Base-by-base conservation (phyloP, 352 stramenopile genomes). In the Phytophthora melonis region DNA sequence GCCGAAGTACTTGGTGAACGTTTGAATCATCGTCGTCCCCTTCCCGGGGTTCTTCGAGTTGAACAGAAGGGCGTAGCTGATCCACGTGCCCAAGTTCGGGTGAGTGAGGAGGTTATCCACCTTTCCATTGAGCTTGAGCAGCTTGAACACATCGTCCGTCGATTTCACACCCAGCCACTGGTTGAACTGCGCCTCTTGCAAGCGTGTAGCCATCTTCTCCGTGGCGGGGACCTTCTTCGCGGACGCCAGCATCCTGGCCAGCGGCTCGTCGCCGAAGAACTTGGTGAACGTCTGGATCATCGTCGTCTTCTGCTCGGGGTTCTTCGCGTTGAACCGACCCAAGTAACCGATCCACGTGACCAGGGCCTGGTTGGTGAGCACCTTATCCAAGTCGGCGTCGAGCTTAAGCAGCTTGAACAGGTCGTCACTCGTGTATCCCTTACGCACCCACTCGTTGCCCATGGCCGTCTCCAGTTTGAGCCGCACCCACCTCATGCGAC, bases 11-110 rank as follows among this genome's bases (percentile, higher is more conserved):
- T 53, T 63, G 1, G 63, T 70, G 18, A 70, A 58, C 6, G 43
- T 58, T 34, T 70, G 63, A 9, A 70, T 58, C 54, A 70, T 52
- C 25, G 63, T 70, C 19, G 41, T 58, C 16, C 21, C 25, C 16
- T 70, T 25, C 6, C 30, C 39, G 19, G 41, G 63, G 54, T 64
- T 64, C 2, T 52, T 41, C 3, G 30, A n/a, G 14, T 70, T 64
- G 45, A 58, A 70, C 3, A 58, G 6, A 2, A 13, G 5, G 27
- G 58, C 59, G 16, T 58, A 70, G 54, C 19, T 52, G 4, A 63
- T 57, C 41, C 43, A 58, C 27, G 45, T 47, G 14, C 13, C 5
- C 5, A 70, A 19, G 19, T 58, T 70, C 3, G 53, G 54, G 14
- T 52, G 47, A 2, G 41, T 57, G 3, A 70, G 30, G 3, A 70